Evolutionary conservation across 495 filamentous ascomycete species (phyloP), one percentile per base, ranked within the genome.

Genomic region (Apiosordaria backusii): DNA sequence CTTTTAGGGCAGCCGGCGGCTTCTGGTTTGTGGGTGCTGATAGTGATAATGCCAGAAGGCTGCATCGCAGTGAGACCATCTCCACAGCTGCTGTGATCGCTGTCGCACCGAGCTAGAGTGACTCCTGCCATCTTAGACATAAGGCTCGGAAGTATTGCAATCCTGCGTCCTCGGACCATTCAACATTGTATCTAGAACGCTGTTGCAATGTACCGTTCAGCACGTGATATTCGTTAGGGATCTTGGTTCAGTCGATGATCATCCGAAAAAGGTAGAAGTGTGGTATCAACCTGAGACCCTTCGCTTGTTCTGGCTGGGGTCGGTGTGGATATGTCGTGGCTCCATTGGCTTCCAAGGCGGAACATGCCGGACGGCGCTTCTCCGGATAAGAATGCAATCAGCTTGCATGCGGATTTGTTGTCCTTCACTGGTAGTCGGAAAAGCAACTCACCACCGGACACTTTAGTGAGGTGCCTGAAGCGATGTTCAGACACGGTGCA

Each of bases 81-180:
- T 57, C 57, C 52, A 60, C 55, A n/a, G 58, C 62, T 65, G 54
- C 13, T 60, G 58, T 61, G 62, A 64, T 57, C 57, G 61, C 55
- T 21, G 66, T 68, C 16, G 40, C 25, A 61, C 62, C 6, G 27
- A 26, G 3, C 45, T 24, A n/a, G 29, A n/a, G n/a, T n/a, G n/a
- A 25, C 52, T 63, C 50, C 62, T 40, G 53, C 53, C 59, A 40
- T 35, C 26, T 61, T 61, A 45, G 21, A 61, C 59, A 61, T 13
- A 13, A 19, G 26, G 25, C 18, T 45, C 59, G 59, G 59, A 61
- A 61, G 23, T 45, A 45, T 61, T 61, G 26, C 27, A 45, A 45
- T n/a, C 27, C 35, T n/a, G n/a, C n/a, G n/a, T n/a, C n/a, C n/a
- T n/a, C n/a, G n/a, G n/a, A n/a, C n/a, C n/a, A n/a, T n/a, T n/a